Evolutionary conservation across 768 basidiomycete genomes (phyloP).

Genomic region (Xerocomus spinulosus): DNA sequence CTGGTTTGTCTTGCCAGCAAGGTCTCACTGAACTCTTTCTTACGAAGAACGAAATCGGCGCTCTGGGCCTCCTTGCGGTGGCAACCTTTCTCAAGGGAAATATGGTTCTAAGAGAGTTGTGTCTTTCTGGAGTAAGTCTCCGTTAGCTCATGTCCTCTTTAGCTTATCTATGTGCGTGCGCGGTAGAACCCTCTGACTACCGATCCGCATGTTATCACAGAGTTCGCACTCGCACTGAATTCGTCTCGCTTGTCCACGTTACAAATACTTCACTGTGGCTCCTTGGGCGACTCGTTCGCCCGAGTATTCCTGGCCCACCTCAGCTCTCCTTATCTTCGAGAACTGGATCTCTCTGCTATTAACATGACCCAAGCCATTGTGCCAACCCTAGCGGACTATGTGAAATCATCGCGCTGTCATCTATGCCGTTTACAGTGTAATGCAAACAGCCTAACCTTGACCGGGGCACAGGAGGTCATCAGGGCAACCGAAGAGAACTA

Average conservation of each 20-base stretch:
- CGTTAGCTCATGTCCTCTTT: background rate
- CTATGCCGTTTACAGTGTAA: constrained; percentile 50
- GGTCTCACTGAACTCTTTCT: constrained; percentile 51
- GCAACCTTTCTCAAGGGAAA: constrained; percentile 48
- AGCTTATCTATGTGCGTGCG: constrained; percentile 14
- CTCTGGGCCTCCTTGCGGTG: constrained; percentile 52
- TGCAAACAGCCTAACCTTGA: constrained; percentile 49
- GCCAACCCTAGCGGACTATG: constrained; percentile 42
- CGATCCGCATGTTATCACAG: constrained; percentile 31
- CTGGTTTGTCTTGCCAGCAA: constrained; percentile 38
- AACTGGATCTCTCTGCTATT: constrained; percentile 53
- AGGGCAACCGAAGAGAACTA: constrained; percentile 46
- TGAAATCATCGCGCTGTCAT: constrained; percentile 47
- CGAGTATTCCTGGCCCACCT: constrained; percentile 47
- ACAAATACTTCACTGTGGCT: constrained; percentile 46
- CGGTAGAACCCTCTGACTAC: constrained; percentile 39
- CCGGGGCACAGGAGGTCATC: constrained; percentile 43
- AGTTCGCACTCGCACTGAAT: constrained; percentile 50
- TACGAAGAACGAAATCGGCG: constrained; percentile 53
- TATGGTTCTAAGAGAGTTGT: constrained; percentile 42
- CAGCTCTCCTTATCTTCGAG: constrained; percentile 43
- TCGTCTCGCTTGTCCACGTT: constrained; percentile 48
- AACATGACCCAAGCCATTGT: constrained; percentile 41
- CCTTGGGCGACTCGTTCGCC: constrained; percentile 49
- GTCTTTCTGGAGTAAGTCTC: constrained; percentile 53